Conservation (phyloP, 352 stramenopile genomes). For the Globisporangium mamillatum region DNA sequence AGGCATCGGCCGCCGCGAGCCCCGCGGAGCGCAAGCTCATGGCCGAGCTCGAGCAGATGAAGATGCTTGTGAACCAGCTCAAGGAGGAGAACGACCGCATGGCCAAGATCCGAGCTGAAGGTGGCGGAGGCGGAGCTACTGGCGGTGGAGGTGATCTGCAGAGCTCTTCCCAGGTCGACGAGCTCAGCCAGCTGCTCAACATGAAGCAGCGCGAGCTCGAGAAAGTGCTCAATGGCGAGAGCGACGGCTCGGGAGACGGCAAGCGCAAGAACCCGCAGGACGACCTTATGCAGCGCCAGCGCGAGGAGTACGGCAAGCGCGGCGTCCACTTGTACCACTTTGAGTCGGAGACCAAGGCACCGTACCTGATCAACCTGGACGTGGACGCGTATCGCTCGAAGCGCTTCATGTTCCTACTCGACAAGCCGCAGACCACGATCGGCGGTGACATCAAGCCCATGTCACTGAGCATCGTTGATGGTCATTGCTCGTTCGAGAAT, state of each 20-base stretch:
- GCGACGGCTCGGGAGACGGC: constrained; percentile 23
- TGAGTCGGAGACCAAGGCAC: constrained; percentile 74
- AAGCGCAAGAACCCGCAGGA: constrained; percentile 62
- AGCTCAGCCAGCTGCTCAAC: constrained; percentile 63
- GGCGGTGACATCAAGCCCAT: constrained; percentile 90
- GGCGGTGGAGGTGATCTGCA: constrained; percentile 9
- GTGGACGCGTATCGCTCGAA: constrained; percentile 91
- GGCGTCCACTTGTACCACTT: constrained; percentile 90
- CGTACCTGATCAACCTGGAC: constrained; percentile 93
- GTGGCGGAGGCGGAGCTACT: constrained; percentile 17
- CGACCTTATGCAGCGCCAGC: constrained; percentile 85
- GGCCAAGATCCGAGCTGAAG: constrained; percentile 43
- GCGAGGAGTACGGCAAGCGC: constrained; percentile 89
- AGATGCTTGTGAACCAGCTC: constrained; percentile 78
- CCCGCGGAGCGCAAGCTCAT: constrained; percentile 92
- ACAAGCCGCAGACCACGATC: constrained; percentile 49
- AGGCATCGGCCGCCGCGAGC: constrained; percentile 86
- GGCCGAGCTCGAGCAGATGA: constrained; percentile 93
- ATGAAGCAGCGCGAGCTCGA: constrained; percentile 74
- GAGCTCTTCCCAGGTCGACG: constrained; percentile 44
- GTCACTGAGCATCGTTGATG: constrained; percentile 86
- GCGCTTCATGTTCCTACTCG: constrained; percentile 91
- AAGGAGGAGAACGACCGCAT: constrained; percentile 84
- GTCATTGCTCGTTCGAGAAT: constrained; percentile 84
- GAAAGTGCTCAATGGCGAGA: constrained; percentile 58